Conservation (phyloP, 1,284 basidiomycete species). For the Ceratobasidium sp. region DNA sequence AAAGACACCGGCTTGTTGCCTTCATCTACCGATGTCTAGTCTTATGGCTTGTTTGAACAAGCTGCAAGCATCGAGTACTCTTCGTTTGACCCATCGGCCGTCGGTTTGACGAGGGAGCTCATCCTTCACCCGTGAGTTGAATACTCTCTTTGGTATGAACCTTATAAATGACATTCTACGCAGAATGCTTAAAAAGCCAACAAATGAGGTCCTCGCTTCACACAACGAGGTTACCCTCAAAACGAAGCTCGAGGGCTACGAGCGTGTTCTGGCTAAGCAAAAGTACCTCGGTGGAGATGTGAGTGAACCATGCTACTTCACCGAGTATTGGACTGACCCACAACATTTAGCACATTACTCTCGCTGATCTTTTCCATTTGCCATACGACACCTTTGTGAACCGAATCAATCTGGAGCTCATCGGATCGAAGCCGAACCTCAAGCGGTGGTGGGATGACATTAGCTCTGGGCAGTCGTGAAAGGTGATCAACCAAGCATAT, state of each 20-base stretch:
- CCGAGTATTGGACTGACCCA: background rate
- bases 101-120: conserved; percentile 4
- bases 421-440: conserved; percentile 36
- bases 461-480: conserved; percentile 50
- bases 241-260: conserved; percentile 56
- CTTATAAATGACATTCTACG: conserved; percentile 37
- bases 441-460: conserved; percentile 24
- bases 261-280: conserved; percentile 56
- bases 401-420: conserved; percentile 42
- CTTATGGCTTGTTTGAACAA: conserved; percentile 49
- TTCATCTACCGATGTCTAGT: conserved; percentile 48
- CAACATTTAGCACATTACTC: conserved; percentile 48
- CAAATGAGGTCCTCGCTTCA: conserved; percentile 44
- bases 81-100: conserved; percentile 47
- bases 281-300: conserved; percentile 60
- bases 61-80: conserved; percentile 49
- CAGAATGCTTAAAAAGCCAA: background rate
- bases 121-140: conserved; percentile 13
- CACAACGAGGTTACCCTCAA: conserved; percentile 44
- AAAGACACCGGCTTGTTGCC: conserved; percentile 49
- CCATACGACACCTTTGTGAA: conserved; percentile 53
- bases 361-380: conserved; percentile 63
- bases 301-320: conserved; percentile 38
- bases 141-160: background rate
- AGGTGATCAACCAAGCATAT: conserved; percentile 38